Conservation (phyloP, 305 asterid species). For the Solanum hybrid region DNA sequence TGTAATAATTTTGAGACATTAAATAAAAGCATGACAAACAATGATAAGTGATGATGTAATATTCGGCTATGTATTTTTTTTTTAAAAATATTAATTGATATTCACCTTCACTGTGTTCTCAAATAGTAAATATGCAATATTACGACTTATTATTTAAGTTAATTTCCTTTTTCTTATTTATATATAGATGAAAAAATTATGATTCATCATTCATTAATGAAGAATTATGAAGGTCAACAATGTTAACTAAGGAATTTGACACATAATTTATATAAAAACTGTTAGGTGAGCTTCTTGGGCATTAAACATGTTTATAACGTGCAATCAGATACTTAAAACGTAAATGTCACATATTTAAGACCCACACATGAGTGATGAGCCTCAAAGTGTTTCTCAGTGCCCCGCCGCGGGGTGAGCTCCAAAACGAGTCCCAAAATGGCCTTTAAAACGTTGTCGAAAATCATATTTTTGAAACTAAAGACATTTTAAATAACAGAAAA, state of each 20-base stretch:
- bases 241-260: background rate
- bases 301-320: background rate
- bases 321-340: background rate
- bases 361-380: background rate
- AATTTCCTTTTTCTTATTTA: too few species aligned
- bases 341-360: background rate
- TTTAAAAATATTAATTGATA: background rate
- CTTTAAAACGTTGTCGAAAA: background rate
- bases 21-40: background rate
- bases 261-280: background rate
- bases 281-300: background rate
- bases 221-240: background rate
- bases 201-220: background rate
- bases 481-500: too few species aligned
- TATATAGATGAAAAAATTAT: too few species aligned
- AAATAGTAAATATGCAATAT: background rate
- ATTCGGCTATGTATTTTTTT: too few species aligned
- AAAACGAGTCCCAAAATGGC: background rate
- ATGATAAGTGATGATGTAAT: background rate
- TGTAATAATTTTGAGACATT: background rate
- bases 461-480: background rate
- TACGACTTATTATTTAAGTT: background rate
- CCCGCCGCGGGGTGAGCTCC: background rate
- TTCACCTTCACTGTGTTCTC: background rate
- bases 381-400: background rate